phyloP scores from a whole-genome alignment of 2,329 filamentous ascomycete genomes.

The Neurospora crassa region DNA sequence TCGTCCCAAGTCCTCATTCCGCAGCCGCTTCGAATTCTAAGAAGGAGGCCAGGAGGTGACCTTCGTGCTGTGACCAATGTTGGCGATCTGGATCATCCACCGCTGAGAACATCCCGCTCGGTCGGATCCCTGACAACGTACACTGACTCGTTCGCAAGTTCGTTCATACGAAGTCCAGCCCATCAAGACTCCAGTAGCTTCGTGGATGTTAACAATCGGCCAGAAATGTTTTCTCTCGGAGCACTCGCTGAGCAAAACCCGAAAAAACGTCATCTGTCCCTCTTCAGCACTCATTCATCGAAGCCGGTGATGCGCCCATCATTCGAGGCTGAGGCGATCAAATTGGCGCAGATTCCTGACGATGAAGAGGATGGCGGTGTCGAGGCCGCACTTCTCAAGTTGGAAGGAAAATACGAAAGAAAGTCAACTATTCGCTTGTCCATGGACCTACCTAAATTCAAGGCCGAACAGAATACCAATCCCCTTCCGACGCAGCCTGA shows the following conservation, averaged over 20 bases:
- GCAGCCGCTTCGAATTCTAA: constrained; percentile 51
- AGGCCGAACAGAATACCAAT: background rate
- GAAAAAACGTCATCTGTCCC: constrained; percentile 39
- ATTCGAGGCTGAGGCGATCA: constrained; percentile 81
- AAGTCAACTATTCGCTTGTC: constrained; percentile 30
- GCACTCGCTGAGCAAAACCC: constrained; percentile 42
- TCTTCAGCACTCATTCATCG: constrained; percentile 53
- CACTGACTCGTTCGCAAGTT: constrained; percentile 51
- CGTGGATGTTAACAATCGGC: constrained; percentile 33
- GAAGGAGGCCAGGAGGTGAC: constrained; percentile 66
- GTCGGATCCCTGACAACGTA: constrained; percentile 51
- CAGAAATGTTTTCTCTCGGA: constrained; percentile 47
- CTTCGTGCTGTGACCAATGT: constrained; percentile 59
- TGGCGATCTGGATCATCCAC: constrained; percentile 45
- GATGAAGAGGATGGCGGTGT: constrained; percentile 79
- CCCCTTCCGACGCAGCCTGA: constrained; percentile 13
- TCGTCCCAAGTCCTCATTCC: constrained; percentile 33
- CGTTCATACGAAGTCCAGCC: constrained; percentile 36
- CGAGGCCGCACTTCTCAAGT: constrained; percentile 82
- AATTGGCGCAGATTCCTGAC: constrained; percentile 80
- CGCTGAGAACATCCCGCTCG: constrained; percentile 44
- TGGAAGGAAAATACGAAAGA: constrained; percentile 76
- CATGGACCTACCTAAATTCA: constrained; percentile 25
- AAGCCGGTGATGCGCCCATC: constrained; percentile 59
- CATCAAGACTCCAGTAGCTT: constrained; percentile 29